Base-by-base conservation (phyloP, 2,329 filamentous ascomycete genomes). In the Xylariaceae sp. region DNA sequence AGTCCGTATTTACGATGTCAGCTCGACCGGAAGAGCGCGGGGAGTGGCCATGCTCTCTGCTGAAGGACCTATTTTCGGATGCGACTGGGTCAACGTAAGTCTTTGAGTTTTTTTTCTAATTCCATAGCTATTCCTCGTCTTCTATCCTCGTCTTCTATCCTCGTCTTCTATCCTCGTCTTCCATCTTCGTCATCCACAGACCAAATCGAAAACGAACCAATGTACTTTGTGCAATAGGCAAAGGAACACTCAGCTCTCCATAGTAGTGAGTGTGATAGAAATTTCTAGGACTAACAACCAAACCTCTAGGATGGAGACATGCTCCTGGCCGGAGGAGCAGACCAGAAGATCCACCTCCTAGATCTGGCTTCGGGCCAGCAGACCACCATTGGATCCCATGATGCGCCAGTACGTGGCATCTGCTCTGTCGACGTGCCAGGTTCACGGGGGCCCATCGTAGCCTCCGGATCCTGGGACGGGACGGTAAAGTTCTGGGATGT, bases 401-500 rank as follows among this genome's bases (percentile, higher is more conserved):
- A 63, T 12, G 65, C 64, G 3, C 69, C 74, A 23, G 63, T 76
- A 26, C 70, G 71, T 46, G 49, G 60, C 33, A 69, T 72, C 23
- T 71, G 73, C 53, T 74, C 71, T 58, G 65, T 74, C 52, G 61
- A 71, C 14, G 37, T 69, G 39, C 66, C 68, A 29, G 59, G 39
- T 6, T 53, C 65, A 36, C 23, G 52, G 37, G 57, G 56, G 6
- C 65, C 65, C 36, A 58, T 74, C 45, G 43, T 74, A 48, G 71
- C 66, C 28, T 68, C 73, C 6, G 73, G 71, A 11, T 84, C 81
- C 3, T 85, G 82, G 82, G 82, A 85, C 72, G 79, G 78, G 68
- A 84, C 80, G 2, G 74, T 85, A 64, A 80, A 80, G 66, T 82
- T 81, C 71, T 85, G 82, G 82, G 82, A 85, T 67, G 56, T 83